Evolutionary conservation across 2,329 filamentous ascomycete genomes (phyloP).

Genomic region (Botryotinia globosa): DNA sequence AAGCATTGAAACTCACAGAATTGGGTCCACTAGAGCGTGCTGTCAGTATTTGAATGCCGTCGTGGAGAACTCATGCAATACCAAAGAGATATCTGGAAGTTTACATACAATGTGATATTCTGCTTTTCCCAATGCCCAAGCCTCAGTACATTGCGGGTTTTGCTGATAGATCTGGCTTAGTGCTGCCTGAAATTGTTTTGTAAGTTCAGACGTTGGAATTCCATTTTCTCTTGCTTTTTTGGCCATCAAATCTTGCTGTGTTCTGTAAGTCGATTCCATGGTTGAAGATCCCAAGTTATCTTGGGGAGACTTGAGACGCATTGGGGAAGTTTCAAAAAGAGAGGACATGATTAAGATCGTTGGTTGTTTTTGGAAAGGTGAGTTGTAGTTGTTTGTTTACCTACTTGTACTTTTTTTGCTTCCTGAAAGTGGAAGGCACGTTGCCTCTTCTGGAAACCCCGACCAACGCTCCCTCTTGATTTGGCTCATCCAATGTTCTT

Average conservation of each 20-base stretch:
- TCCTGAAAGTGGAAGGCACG: conserved; percentile 4
- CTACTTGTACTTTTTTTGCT: background rate
- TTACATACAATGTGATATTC: conserved; percentile 19
- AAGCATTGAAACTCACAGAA: conserved; percentile 6
- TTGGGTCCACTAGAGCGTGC: background rate
- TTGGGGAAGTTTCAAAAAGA: background rate
- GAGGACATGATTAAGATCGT: background rate
- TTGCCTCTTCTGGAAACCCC: background rate
- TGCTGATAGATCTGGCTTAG: conserved; percentile 1
- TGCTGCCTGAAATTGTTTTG: background rate
- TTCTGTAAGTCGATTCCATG: conserved; percentile 1
- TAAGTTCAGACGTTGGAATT: conserved; percentile 3
- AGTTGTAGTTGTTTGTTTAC: background rate
- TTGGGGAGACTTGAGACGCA: background rate
- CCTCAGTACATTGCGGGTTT: background rate
- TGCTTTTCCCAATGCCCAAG: conserved; percentile 15
- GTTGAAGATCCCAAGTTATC: background rate
- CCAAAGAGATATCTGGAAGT: conserved; percentile 21
- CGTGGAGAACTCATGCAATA: background rate
- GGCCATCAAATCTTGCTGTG: conserved; percentile 12
- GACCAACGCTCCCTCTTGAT: background rate
- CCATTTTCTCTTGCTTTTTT: conserved; percentile 20
- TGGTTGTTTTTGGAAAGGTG: background rate
- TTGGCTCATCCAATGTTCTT: background rate
- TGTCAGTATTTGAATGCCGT: background rate